Evolutionary conservation across 2,329 filamentous ascomycete species (phyloP).

Genomic region (Ophiostoma quercus): DNA sequence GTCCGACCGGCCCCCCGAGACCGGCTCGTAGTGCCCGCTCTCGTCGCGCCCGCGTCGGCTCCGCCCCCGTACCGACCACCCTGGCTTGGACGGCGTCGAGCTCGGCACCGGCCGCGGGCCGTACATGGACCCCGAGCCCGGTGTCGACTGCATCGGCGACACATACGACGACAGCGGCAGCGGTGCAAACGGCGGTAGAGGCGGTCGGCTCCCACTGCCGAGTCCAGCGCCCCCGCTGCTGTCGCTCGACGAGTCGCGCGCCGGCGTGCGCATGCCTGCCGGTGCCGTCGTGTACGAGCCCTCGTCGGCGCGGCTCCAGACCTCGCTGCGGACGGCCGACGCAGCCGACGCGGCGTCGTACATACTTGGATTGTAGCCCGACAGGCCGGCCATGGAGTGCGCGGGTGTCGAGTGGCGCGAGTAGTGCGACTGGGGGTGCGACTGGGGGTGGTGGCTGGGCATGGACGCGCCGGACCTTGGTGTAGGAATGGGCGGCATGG

Average conservation of each 20-base stretch:
- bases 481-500: not conserved
- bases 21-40: not conserved
- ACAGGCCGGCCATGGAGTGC: constrained; percentile 8
- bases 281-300: constrained; percentile 14
- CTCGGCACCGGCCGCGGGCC: constrained; percentile 1
- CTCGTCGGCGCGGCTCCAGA: constrained; percentile 22
- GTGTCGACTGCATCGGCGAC: constrained; percentile 4
- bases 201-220: not conserved
- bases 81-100: not conserved
- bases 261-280: not conserved
- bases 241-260: not conserved
- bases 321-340: not conserved
- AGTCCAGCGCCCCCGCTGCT: not conserved
- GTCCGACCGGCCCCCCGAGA: not conserved
- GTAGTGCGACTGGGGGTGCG: not conserved
- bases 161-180: constrained; percentile 12
- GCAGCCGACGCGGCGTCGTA: not conserved
- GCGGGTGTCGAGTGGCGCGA: not conserved
- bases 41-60: not conserved
- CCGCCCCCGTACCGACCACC: not conserved
- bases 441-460: not conserved
- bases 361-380: not conserved
- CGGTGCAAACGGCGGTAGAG: not conserved
- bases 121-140: not conserved
- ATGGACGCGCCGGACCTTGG: not conserved